Conservation (phyloP, 1,284 basidiomycete species). For the Rhodotorula sp. region DNA sequence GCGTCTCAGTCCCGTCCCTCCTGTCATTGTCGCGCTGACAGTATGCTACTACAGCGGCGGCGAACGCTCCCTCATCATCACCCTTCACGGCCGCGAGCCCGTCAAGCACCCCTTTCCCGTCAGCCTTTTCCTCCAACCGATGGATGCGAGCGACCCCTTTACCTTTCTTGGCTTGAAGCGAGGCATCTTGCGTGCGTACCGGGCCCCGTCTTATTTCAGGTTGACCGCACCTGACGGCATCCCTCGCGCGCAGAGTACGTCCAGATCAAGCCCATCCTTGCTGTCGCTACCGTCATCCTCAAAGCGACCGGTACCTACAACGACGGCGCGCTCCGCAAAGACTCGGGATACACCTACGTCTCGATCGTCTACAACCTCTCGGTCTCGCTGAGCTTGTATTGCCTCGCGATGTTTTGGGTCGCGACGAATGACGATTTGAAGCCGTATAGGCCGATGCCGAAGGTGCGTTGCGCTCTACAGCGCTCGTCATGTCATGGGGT, state of each 20-base stretch:
- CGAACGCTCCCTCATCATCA: constrained; percentile 85
- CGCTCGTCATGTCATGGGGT: fast-evolving
- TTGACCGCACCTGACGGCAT: not conserved
- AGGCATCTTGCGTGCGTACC: constrained; percentile 79
- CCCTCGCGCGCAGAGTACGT: constrained; percentile 75
- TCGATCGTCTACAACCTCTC: constrained; percentile 69
- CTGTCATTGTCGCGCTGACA: not conserved
- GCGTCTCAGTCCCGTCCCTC: constrained; percentile 53
- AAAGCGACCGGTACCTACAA: constrained; percentile 84
- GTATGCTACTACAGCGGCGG: constrained; percentile 74
- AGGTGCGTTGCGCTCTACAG: constrained; percentile 34
- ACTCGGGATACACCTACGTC: constrained; percentile 89
- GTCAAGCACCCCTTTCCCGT: constrained; percentile 83
- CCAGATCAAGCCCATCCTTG: constrained; percentile 89
- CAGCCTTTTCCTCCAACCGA: constrained; percentile 64
- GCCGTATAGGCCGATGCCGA: constrained; percentile 68
- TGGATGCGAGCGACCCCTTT: constrained; percentile 90
- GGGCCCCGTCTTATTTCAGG: fast-evolving
- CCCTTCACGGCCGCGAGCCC: constrained; percentile 83
- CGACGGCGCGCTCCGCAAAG: constrained; percentile 78
- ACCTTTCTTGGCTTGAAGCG: constrained; percentile 91
- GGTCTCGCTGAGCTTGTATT: constrained; percentile 74
- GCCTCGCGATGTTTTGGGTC: constrained; percentile 92
- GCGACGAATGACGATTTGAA: constrained; percentile 80
- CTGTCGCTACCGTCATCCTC: constrained; percentile 76